These are phyloP conservation scores for Globisporangium carolinianum DNA, from an alignment of 352 stramenopile species.

Conservation along the genomic window DNA sequence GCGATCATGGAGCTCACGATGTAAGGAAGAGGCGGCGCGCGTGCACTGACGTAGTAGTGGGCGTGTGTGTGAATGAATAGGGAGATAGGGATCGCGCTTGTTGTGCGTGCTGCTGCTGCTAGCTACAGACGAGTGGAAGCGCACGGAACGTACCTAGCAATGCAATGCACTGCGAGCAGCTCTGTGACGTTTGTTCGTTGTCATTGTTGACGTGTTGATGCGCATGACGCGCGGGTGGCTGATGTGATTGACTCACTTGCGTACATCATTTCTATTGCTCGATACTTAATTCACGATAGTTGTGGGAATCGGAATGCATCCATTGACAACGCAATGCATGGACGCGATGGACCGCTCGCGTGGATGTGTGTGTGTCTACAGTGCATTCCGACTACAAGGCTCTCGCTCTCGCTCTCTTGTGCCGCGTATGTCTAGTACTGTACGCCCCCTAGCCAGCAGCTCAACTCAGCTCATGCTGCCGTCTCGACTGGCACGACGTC, in stretches of 20 bases:
- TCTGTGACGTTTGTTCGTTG: too few relatives aligned
- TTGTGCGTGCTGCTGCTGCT: not conserved
- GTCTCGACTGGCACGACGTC: slow-evolving; percentile 56
- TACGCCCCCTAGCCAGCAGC: too few relatives aligned
- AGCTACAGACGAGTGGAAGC: too few relatives aligned
- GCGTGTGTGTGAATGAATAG: not conserved
- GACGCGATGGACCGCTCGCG: too few relatives aligned
- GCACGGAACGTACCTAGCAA: not conserved
- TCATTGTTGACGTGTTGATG: too few relatives aligned
- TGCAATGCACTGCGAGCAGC: not conserved
- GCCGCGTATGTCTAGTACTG: not conserved
- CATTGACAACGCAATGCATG: too few relatives aligned
- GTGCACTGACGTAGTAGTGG: not conserved
- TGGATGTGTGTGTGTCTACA: not conserved
- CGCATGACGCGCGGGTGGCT: too few relatives aligned
- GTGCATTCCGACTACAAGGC: not conserved
- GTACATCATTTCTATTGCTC: too few relatives aligned
- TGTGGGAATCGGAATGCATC: too few relatives aligned
- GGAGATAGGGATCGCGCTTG: slow-evolving; percentile 1
- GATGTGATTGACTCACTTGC: too few relatives aligned
- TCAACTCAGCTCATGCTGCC: not conserved
- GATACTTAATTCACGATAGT: too few relatives aligned
- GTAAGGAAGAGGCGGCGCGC: slow-evolving; percentile 44
- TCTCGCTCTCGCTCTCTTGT: not conserved
- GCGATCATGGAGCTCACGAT: slow-evolving; percentile 99